Evolutionary conservation across 805 yeast genomes (phyloP).

Genomic region (Zygosaccharomyces kombuchaensis): DNA sequence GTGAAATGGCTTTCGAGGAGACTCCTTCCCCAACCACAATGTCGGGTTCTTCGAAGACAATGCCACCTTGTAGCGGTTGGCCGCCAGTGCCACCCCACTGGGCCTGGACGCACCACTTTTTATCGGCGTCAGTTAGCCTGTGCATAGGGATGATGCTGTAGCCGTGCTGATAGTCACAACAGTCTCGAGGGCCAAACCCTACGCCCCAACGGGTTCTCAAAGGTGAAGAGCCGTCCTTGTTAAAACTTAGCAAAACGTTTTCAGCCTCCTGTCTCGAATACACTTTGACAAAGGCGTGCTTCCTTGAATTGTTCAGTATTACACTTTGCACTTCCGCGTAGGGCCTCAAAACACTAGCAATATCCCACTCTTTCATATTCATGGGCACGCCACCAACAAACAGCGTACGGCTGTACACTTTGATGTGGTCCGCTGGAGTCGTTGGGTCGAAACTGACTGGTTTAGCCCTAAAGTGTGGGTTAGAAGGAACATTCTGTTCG

Average conservation of each 20-base stretch:
- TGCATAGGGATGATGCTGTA: slow-evolving; percentile 79
- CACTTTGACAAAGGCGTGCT: slow-evolving; percentile 94
- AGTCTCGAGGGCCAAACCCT: slow-evolving; percentile 97
- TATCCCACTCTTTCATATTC: slow-evolving; percentile 68
- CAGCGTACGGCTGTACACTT: slow-evolving; percentile 83
- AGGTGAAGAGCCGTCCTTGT: slow-evolving; percentile 55
- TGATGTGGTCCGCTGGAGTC: slow-evolving; percentile 72
- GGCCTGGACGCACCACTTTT: slow-evolving; percentile 80
- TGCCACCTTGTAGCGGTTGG: slow-evolving; percentile 67
- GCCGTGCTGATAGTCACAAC: slow-evolving; percentile 93
- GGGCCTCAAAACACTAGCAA: slow-evolving; percentile 69
- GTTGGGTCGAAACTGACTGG: slow-evolving; percentile 64
- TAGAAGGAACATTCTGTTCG: slow-evolving; percentile 65
- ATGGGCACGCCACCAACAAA: slow-evolving; percentile 93
- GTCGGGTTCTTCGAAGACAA: slow-evolving; percentile 94
- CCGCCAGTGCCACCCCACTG: slow-evolving; percentile 99
- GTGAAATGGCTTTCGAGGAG: slow-evolving; percentile 85
- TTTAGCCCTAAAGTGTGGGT: slow-evolving; percentile 72
- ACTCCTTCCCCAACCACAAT: slow-evolving; percentile 94
- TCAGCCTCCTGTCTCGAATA: slow-evolving; percentile 91
- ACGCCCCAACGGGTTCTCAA: slow-evolving; percentile 97
- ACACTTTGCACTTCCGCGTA: slow-evolving; percentile 90
- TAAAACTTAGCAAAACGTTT: slow-evolving; percentile 66
- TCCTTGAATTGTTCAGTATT: slow-evolving; percentile 80
- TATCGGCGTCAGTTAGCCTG: slow-evolving; percentile 91